Conservation (phyloP, 306 rosid species). For the Chamaecrista fasciculata region DNA sequence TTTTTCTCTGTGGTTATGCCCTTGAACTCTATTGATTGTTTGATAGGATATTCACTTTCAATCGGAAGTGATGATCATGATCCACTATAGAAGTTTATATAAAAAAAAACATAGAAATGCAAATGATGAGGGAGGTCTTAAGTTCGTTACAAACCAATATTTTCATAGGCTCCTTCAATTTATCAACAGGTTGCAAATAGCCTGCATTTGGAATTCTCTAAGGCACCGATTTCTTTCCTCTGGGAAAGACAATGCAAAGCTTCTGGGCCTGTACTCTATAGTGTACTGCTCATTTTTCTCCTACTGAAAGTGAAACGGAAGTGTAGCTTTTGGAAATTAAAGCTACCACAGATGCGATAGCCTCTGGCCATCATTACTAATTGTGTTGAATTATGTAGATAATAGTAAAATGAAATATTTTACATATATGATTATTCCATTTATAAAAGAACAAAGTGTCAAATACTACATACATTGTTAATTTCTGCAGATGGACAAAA, state of each 20-base stretch:
- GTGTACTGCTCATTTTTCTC: neutral
- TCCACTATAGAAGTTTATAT: constrained; percentile 15
- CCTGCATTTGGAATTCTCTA: constrained; percentile 15
- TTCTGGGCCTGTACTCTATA: neutral
- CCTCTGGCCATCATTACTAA: neutral
- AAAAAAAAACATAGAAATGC: neutral
- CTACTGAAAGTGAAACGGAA: constrained; percentile 1
- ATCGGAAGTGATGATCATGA: constrained; percentile 11
- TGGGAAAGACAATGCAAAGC: neutral
- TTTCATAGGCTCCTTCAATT: neutral
- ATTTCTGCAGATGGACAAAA: neutral
- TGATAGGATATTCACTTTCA: constrained; percentile 12
- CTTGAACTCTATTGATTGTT: constrained; percentile 7
- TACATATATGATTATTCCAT: neutral
- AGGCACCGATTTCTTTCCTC: neutral
- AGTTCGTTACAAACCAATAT: neutral
- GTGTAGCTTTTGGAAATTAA: constrained; percentile 3
- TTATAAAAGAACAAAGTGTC: neutral
- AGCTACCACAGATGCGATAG: constrained; percentile 3
- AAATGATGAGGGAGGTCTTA: neutral
- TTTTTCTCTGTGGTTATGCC: constrained; percentile 4
- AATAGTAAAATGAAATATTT: neutral
- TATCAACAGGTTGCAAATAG: neutral
- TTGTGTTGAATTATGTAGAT: neutral
- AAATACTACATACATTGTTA: neutral